Evolutionary conservation across 495 filamentous ascomycete genomes (phyloP).

Genomic region (Hypomontagnella monticulosa): DNA sequence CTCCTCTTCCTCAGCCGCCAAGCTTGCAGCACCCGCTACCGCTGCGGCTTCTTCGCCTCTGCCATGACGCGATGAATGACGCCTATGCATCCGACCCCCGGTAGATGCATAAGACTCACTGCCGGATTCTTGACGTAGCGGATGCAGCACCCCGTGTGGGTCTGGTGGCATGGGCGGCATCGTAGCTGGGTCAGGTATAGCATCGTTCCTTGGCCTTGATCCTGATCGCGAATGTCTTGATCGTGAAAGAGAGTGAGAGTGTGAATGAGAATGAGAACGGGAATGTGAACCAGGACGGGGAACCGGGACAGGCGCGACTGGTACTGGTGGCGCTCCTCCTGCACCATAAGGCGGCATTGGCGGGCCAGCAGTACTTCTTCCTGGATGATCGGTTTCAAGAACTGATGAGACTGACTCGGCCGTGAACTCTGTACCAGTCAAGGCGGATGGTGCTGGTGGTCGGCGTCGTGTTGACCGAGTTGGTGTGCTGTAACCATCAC

Average conservation of each 20-base stretch:
- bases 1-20: constrained; percentile 53
- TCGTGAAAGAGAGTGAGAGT: constrained; percentile 15
- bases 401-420: constrained; percentile 57
- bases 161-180: constrained; percentile 64
- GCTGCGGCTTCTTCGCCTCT: constrained; percentile 58
- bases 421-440: constrained; percentile 48
- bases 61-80: constrained; percentile 51
- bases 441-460: constrained; percentile 47
- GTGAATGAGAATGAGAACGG: constrained; percentile 30
- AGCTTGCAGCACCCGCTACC: constrained; percentile 54
- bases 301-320: constrained; percentile 26
- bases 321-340: constrained; percentile 55
- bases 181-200: constrained; percentile 45
- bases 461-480: constrained; percentile 58
- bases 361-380: constrained; percentile 42
- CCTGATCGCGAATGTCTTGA: constrained; percentile 38
- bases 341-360: constrained; percentile 52
- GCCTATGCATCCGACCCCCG: constrained; percentile 58
- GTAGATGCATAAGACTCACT: constrained; percentile 65
- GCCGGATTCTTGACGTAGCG: constrained; percentile 68
- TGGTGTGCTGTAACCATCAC: constrained; percentile 69
- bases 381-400: constrained; percentile 48
- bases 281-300: constrained; percentile 35
- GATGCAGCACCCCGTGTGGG: constrained; percentile 66
- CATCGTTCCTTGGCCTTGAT: constrained; percentile 47